Evolutionary conservation across 768 basidiomycete genomes (phyloP).

Genomic region (Psilocybe subaeruginosa): DNA sequence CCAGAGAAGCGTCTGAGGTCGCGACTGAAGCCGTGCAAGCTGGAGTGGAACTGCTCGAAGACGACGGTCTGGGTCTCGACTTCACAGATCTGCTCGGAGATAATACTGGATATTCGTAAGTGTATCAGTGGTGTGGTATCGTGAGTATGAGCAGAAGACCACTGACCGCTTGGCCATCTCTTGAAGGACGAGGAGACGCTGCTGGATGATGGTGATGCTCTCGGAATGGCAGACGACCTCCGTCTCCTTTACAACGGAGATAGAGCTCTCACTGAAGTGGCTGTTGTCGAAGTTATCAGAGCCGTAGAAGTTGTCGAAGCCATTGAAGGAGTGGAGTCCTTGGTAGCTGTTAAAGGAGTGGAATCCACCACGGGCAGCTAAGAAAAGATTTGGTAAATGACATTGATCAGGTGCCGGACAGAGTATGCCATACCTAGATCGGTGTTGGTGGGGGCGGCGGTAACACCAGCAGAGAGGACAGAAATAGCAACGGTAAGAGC

Average conservation of each 20-base stretch:
- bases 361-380: constrained; percentile 19
- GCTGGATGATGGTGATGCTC: constrained; percentile 45
- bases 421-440: constrained; percentile 29
- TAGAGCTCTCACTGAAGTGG: constrained; percentile 29
- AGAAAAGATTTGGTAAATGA: background rate
- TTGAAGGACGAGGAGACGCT: constrained; percentile 45
- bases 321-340: constrained; percentile 37
- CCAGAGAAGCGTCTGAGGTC: constrained; percentile 44
- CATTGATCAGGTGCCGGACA: background rate
- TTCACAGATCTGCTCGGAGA: constrained; percentile 50
- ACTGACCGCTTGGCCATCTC: constrained; percentile 49
- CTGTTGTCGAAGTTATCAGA: constrained; percentile 43
- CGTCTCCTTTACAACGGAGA: constrained; percentile 36
- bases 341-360: constrained; percentile 40
- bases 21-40: constrained; percentile 40
- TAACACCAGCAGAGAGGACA: constrained; percentile 26
- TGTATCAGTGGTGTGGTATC: background rate
- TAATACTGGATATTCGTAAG: constrained; percentile 32
- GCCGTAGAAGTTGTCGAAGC: constrained; percentile 52
- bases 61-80: constrained; percentile 51
- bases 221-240: constrained; percentile 43
- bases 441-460: constrained; percentile 32
- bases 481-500: constrained; percentile 29
- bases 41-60: constrained; percentile 44
- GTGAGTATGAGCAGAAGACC: background rate